Conservation (phyloP, 768 basidiomycete genomes). For the Gyrodon lividus region DNA sequence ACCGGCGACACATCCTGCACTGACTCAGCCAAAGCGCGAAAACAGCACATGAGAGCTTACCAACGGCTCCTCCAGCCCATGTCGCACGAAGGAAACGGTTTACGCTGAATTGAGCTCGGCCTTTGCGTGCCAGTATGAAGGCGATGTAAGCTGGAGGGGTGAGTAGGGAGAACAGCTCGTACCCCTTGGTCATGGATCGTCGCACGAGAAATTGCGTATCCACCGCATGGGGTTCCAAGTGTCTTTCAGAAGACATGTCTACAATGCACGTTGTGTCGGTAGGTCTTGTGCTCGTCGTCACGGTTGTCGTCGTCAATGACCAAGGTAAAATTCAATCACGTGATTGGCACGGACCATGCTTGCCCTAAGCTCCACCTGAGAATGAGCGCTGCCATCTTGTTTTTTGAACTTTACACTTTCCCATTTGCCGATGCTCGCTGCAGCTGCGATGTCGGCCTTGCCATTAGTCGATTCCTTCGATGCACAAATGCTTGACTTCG, state of each 20-base stretch:
- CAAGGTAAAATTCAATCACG: conserved; percentile 17
- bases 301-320: conserved; percentile 2
- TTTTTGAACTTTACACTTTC: conserved; percentile 15
- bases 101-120: conserved; percentile 51
- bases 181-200: conserved; percentile 63
- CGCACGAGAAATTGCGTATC: conserved; percentile 70
- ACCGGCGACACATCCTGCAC: conserved; percentile 39
- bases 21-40: neutral
- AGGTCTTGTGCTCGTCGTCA: conserved; percentile 1
- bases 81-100: conserved; percentile 69
- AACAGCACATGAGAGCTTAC: conserved; percentile 20
- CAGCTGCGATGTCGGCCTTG: conserved; percentile 26
- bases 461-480: conserved; percentile 51
- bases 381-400: conserved; percentile 18
- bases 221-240: conserved; percentile 40
- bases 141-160: conserved; percentile 60
- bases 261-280: neutral
- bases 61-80: conserved; percentile 66
- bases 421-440: conserved; percentile 7
- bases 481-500: conserved; percentile 64
- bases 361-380: conserved; percentile 25
- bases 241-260: conserved; percentile 16
- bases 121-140: conserved; percentile 52
- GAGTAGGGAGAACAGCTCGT: conserved; percentile 63
- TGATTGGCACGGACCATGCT: conserved; percentile 31